A percentile compares a stretch with the other conserved stretches of the same genome.
These are phyloP conservation scores for Entomophthora muscae DNA, from an alignment of 371 early-diverging fungal species.

Conservation along the genomic window DNA sequence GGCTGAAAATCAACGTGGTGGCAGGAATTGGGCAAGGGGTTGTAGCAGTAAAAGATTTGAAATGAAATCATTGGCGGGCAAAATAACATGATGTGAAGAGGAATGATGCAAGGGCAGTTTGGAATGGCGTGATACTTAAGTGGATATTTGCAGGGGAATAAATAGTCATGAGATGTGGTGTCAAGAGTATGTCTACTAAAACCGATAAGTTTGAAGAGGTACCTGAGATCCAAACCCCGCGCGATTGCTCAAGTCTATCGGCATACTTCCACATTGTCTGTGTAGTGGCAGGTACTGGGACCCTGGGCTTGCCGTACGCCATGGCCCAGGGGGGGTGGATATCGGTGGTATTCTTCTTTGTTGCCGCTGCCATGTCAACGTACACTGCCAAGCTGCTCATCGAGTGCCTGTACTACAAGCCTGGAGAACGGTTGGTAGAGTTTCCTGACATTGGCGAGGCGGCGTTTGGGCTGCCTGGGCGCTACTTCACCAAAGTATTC, in stretches of 20 bases:
- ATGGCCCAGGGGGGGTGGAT: constrained; percentile 69
- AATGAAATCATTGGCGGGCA: too few relatives aligned
- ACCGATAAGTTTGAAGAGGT: too few relatives aligned
- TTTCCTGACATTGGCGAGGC: constrained; percentile 40
- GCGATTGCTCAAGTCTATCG: constrained; percentile 16
- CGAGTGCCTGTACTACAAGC: constrained; percentile 43
- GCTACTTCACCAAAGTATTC: constrained; percentile 35
- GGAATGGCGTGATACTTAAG: too few relatives aligned
- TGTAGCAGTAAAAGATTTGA: too few relatives aligned
- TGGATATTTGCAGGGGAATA: too few relatives aligned
- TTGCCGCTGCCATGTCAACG: constrained; percentile 52
- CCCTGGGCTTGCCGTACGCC: constrained; percentile 65
- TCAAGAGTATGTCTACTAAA: too few relatives aligned
- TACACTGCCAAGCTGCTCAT: constrained; percentile 51
- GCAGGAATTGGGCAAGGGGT: too few relatives aligned
- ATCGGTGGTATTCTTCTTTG: constrained; percentile 47
- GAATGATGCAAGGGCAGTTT: too few relatives aligned
- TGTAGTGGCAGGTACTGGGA: constrained; percentile 72
- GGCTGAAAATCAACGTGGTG: too few relatives aligned
- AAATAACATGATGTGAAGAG: too few relatives aligned
- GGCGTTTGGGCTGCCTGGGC: constrained; percentile 42
- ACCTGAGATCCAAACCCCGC: too few relatives aligned
- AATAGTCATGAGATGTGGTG: too few relatives aligned
- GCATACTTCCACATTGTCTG: constrained; percentile 49
- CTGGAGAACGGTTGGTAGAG: constrained; percentile 22